Evolutionary conservation across 2,329 filamentous ascomycete genomes (phyloP), one percentile per base, ranked within the genome.

Genomic region (Tolypocladium endophyticum): DNA sequence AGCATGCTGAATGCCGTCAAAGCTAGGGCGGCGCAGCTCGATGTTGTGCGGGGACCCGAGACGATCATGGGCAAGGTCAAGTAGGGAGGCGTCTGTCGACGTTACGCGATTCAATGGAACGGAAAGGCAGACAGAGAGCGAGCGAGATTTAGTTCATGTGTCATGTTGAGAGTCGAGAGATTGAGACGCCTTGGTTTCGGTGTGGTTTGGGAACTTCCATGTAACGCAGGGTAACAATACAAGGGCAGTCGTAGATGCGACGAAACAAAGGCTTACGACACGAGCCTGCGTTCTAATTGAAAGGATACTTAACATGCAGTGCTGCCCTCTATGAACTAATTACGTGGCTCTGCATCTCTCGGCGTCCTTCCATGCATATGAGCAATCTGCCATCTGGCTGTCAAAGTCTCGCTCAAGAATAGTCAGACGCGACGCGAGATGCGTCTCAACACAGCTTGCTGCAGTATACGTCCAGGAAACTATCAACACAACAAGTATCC

Each of bases 11-110:
- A 91, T 70, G 83, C 85, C 23, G 88, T 97, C 56, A 97, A 97
- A 79, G 86, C 86, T 2, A 85, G 87, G 71, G 93, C 92, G n/a
- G 92, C 91, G 9, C 89, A 91, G 73, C 83, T 96, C 65, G 87
- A 89, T 61, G 86, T 92, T 1, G 87, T 89, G 63, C 83, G 92
- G 63, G 92, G 91, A 0, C 75, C 84, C 23, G 93, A 97, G 76
- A 97, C 94, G 3, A 90, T 99, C 63, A 97, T 99, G 93, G 87
- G 89, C 63, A 93, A 90, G 76, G 85, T 97, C 56, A 94, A 92
- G 75, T 95, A 69, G 58, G 14, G 39, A 8, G 23, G 9, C 39
- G 3, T 25, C 23, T 28, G 43, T 12, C n/a, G 43, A n/a, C 6
- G 2, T 20, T 52, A 1, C 11, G 11, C 16, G 12, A n/a, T 52